phyloP scores from a whole-genome alignment of 2,329 filamentous ascomycete genomes.

The Talaromyces marneffei region DNA sequence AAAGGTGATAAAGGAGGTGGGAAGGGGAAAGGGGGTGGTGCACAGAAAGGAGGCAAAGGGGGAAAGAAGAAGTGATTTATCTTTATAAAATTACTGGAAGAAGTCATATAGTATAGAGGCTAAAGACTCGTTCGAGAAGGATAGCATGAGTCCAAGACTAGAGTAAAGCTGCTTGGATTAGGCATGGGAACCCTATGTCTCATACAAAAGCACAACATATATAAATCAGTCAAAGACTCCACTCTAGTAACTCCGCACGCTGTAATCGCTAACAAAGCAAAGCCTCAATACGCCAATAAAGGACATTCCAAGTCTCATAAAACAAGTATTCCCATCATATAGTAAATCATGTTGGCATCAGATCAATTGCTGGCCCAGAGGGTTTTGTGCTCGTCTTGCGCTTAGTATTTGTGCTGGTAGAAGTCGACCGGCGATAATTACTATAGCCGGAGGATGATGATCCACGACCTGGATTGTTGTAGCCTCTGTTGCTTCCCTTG shows the following conservation, averaged over 20 bases:
- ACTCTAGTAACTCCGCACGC: not conserved
- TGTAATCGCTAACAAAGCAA: not conserved
- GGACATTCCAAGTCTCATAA: not conserved
- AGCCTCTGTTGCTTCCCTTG: not conserved
- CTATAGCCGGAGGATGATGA: not conserved
- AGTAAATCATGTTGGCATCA: conserved; percentile 33
- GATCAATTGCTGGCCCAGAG: conserved; percentile 28
- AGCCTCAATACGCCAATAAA: not conserved
- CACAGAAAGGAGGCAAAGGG: conserved; percentile 25
- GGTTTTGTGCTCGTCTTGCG: conserved; percentile 18
- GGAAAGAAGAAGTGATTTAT: conserved; percentile 36
- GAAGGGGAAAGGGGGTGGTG: conserved; percentile 28
- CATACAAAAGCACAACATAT: not conserved
- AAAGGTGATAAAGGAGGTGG: conserved; percentile 15
- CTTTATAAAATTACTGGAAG: not conserved
- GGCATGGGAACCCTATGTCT: not conserved
- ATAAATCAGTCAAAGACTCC: not conserved
- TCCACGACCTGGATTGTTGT: conserved; percentile 1
- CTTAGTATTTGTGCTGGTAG: conserved; percentile 17
- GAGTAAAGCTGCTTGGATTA: not conserved
- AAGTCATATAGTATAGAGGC: not conserved
- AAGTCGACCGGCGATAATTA: not conserved
- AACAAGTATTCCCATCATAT: not conserved
- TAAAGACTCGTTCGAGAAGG: not conserved
- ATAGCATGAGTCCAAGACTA: not conserved